These are phyloP conservation scores for Fusarium verrucosum DNA, from an alignment of 2,329 filamentous ascomycete genomes.

Conservation along the genomic window DNA sequence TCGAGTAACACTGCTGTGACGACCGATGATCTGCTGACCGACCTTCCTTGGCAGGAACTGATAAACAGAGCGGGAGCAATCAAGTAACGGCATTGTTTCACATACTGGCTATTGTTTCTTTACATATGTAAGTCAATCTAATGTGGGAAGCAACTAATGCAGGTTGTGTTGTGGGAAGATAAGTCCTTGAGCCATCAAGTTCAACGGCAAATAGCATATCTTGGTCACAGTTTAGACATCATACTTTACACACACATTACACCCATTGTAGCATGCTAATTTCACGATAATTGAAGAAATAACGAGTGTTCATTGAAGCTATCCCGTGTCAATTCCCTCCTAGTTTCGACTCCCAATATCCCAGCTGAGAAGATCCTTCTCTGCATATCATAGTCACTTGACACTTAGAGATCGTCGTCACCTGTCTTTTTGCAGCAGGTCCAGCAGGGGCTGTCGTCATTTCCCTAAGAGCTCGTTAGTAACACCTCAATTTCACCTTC, in stretches of 20 bases:
- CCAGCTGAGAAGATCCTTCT: accelerated
- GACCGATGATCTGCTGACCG: too few species aligned
- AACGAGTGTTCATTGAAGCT: neutral
- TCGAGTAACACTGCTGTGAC: too few species aligned
- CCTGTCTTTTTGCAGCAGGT: slow-evolving; percentile 13
- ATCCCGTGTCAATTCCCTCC: neutral
- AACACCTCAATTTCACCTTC: accelerated
- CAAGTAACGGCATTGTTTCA: too few species aligned
- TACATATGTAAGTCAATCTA: too few species aligned
- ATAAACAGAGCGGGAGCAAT: too few species aligned
- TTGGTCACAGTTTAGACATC: too few species aligned
- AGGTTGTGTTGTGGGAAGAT: too few species aligned
- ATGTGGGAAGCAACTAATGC: too few species aligned
- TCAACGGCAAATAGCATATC: too few species aligned
- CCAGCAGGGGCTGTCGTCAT: neutral
- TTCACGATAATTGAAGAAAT: accelerated
- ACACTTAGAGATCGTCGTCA: neutral
- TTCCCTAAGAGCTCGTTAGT: slow-evolving; percentile 9
- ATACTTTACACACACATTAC: neutral
- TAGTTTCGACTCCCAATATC: accelerated
- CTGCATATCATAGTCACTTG: accelerated
- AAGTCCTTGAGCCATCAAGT: too few species aligned
- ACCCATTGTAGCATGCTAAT: accelerated
- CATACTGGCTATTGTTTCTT: too few species aligned
- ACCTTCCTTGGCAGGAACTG: too few species aligned